These are phyloP conservation scores for Debaryomyces singareniensis DNA, from an alignment of 1,139 yeast genomes.

Conservation along the genomic window DNA sequence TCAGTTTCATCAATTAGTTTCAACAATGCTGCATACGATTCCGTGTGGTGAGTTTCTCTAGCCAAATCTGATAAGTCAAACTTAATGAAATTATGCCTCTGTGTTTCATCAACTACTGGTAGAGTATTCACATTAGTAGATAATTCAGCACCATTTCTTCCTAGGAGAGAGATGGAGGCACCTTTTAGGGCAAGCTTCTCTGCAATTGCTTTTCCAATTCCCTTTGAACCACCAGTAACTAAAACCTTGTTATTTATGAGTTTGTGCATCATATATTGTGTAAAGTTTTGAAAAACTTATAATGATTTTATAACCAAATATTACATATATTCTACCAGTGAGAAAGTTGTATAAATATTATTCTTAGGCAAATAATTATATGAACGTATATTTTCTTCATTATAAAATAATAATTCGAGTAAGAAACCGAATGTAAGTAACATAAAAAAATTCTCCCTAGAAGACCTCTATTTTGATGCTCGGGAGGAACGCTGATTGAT, in stretches of 20 bases:
- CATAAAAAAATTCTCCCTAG: no score
- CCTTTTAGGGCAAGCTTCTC: slow-evolving; percentile 53
- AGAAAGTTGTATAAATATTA: no score
- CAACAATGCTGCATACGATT: neutral
- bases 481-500: no score
- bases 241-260: slow-evolving; percentile 38
- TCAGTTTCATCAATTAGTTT: slow-evolving; percentile 20
- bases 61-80: slow-evolving; percentile 38
- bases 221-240: slow-evolving; percentile 84
- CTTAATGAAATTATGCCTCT: slow-evolving; percentile 43
- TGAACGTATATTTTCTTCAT: no score
- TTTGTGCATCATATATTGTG: no score
- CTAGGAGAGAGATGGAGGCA: slow-evolving; percentile 53
- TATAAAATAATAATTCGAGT: no score
- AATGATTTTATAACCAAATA: no score
- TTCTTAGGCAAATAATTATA: no score
- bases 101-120: slow-evolving; percentile 21
- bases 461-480: no score
- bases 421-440: no score
- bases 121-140: slow-evolving; percentile 25
- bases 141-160: slow-evolving; percentile 44
- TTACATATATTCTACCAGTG: no score
- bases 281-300: no score
- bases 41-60: slow-evolving; percentile 1
- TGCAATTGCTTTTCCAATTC: slow-evolving; percentile 72